These are phyloP conservation scores for Coniosporium apollinis DNA, from an alignment of 495 filamentous ascomycete species.

Conservation along the genomic window DNA sequence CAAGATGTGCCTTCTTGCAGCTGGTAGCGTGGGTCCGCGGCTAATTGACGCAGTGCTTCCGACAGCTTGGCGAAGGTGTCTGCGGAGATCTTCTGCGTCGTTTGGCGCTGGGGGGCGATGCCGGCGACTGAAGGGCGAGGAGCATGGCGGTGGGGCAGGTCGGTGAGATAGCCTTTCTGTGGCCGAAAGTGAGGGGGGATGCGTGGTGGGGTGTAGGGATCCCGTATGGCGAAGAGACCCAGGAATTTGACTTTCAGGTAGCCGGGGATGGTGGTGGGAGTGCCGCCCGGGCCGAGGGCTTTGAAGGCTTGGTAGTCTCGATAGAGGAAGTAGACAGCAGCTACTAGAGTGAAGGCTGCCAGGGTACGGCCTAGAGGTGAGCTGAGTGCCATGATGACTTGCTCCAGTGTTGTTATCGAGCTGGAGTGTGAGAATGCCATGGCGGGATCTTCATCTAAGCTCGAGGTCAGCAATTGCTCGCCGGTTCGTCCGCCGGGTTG, in stretches of 20 bases:
- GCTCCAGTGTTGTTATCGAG: too few species aligned
- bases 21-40: conserved; percentile 26
- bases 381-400: too few species aligned
- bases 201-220: conserved; percentile 30
- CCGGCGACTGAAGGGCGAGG: conserved; percentile 48
- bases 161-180: conserved; percentile 29
- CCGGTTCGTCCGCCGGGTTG: too few species aligned
- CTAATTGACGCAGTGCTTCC: conserved; percentile 32
- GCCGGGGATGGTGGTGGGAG: conserved; percentile 52
- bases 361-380: too few species aligned
- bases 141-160: conserved; percentile 41
- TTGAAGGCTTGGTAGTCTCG: conserved; percentile 66
- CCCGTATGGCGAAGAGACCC: conserved; percentile 29
- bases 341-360: conserved; percentile 1
- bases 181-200: conserved; percentile 25
- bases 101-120: conserved; percentile 67
- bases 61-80: conserved; percentile 36
- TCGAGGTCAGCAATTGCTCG: too few species aligned
- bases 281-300: conserved; percentile 65
- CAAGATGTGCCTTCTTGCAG: conserved; percentile 49
- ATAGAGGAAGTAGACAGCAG: too few species aligned
- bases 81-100: conserved; percentile 40
- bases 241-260: conserved; percentile 53
- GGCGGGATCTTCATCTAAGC: too few species aligned
- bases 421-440: too few species aligned